phyloP scores from a whole-genome alignment of 495 filamentous ascomycete genomes.

The Aspergillus cavernicola region DNA sequence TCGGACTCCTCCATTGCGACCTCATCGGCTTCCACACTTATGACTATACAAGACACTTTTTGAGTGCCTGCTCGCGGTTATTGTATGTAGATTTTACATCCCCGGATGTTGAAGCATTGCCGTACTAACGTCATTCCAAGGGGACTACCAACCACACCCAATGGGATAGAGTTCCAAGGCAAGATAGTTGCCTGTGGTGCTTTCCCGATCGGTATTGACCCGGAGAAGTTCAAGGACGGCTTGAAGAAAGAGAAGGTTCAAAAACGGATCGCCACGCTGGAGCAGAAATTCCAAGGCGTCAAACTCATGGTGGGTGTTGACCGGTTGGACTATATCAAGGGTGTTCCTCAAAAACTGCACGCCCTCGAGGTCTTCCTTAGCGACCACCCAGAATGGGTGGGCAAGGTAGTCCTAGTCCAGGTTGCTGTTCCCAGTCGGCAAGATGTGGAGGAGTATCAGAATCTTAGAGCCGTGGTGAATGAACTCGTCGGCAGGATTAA shows the following conservation, averaged over 20 bases:
- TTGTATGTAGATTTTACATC: slow-evolving; percentile 53
- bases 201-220: slow-evolving; percentile 96
- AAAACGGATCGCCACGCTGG: slow-evolving; percentile 77
- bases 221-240: slow-evolving; percentile 88
- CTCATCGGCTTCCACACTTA: slow-evolving; percentile 96
- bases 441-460: slow-evolving; percentile 98
- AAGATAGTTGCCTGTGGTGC: slow-evolving; percentile 83
- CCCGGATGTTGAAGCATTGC: background rate
- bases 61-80: slow-evolving; percentile 87
- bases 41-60: slow-evolving; percentile 91
- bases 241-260: slow-evolving; percentile 81
- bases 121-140: slow-evolving; percentile 35
- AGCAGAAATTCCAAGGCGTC: slow-evolving; percentile 90
- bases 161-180: slow-evolving; percentile 81
- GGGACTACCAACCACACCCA: slow-evolving; percentile 74
- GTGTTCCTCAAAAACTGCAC: slow-evolving; percentile 93
- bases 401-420: slow-evolving; percentile 95
- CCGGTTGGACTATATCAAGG: slow-evolving; percentile 96
- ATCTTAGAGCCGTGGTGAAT: slow-evolving; percentile 87
- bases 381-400: slow-evolving; percentile 96
- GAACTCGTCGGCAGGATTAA: slow-evolving; percentile 95
- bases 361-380: slow-evolving; percentile 94
- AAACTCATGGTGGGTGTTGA: slow-evolving; percentile 97
- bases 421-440: slow-evolving; percentile 91
- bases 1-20: slow-evolving; percentile 85